Base-by-base conservation (phyloP, 2,329 filamentous ascomycete genomes). In the Fusarium sp. region DNA sequence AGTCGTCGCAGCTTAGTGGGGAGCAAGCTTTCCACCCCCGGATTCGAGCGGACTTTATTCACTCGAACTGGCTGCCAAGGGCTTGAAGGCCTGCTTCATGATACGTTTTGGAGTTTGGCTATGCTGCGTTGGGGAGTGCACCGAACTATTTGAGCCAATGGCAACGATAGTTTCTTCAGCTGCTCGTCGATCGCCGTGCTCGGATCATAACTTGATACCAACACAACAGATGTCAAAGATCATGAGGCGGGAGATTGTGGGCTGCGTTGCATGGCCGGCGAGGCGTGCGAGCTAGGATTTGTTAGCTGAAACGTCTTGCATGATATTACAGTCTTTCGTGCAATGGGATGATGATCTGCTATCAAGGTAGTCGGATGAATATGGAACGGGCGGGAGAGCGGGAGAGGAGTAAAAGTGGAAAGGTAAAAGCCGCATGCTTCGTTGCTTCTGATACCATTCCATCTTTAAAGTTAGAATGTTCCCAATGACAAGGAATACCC, bases 1-100 rank as follows among this genome's bases (percentile, higher is more conserved):
- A 63, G 68, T 52, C 68, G 73, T 75, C 68, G 61, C 73, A 75
- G 64, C 50, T 72, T 66, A 61, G 71, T 71, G 73, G 73, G 68
- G 69, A 74, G 69, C 59, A 43, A 53, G 49, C 57, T 44, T 53
- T 64, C 61, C 71, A 73, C 69, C 73, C 71, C 73, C 73, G 34
- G 73, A 75, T 75, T 74, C 65, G 51, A 63, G 59, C 47, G 57
- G 56, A 63, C 34, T 38, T 38, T 38, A 38, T 38, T 38, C 34
- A 38, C 56, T 71, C 52, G 72, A 70, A 29, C 27, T 59, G 52
- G 46, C 59, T 68, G 54, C 57, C 51, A 66, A 59, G 49, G 29
- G 51, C 46, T 27, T 27, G 22, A 49, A 49, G 29, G 40, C 25
- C 38, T 61, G 57, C 47, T 49, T 59, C 46, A 59, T 63, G 66